Evolutionary conservation across 768 basidiomycete species (phyloP), one percentile per base, ranked within the genome.

Genomic region (Podaxis sp.): DNA sequence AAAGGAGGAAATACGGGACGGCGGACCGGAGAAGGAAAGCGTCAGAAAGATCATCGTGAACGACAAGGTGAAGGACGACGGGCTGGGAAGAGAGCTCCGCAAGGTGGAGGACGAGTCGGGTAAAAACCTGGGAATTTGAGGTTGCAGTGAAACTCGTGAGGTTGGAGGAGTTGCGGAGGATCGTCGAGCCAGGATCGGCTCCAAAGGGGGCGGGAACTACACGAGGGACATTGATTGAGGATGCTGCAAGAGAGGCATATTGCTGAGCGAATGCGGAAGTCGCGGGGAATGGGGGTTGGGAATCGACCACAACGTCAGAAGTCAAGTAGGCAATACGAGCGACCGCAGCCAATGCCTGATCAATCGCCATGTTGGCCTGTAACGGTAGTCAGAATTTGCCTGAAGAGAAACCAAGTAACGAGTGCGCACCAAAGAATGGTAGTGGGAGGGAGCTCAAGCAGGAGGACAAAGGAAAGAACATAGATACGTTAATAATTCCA

Each of bases 1-100:
- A 95, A 67, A 95, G 79, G 53, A 98, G 66, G 69, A 94, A 88
- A 74, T 87, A 91, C 28, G 91, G 90, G 4, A 92, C 83, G 18
- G 86, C 81, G n/a, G 89, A 84, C 42, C 88, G 87, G 60, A 96
- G 86, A 11, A 88, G 76, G 44, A 95, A 80, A 42, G 86, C 85
- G 64, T 90, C 86, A 36, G 90, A 84, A 47, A 94, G 81, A 70
- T 91, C 87, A 61, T 83, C 77, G 47, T 74, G 70, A 47, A 85
- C 78, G 11, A 86, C 86, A 38, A 93, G 74, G 68, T 94, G 89
- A 32, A 94, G 69, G 32, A 89, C 91, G 18, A 93, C 73, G 0
- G 91, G 85, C 4, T 78, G 73, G 1, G 78, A 68, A 1, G 90
- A 83, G 52, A 95, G 77, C 62, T 89, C 84, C 36, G 85, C 71